A percentile compares a stretch with the other conserved stretches of the same genome.
These are phyloP conservation scores for Spergularia azorica DNA, from an alignment of 179 eudicot genomes.

Conservation along the genomic window DNA sequence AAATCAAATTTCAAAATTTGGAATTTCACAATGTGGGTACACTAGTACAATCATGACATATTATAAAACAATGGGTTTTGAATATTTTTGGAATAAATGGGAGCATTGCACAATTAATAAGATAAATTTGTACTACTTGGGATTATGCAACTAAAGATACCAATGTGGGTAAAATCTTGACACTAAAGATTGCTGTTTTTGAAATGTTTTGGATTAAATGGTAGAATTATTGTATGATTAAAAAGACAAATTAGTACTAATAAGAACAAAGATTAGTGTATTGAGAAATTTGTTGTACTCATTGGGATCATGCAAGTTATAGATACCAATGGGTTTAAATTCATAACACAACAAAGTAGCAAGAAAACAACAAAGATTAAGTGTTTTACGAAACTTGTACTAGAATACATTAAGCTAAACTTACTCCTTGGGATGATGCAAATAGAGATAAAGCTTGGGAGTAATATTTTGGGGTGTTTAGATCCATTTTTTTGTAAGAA, in stretches of 20 bases:
- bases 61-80: not conserved
- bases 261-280: not conserved
- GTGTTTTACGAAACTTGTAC: not conserved
- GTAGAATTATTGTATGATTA: too few species aligned
- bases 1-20: not conserved
- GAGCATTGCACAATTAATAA: too few species aligned
- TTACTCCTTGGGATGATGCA: slow-evolving; percentile 49
- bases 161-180: too few species aligned
- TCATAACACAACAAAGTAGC: too few species aligned
- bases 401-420: not conserved
- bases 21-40: not conserved
- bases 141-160: too few species aligned
- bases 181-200: too few species aligned
- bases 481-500: slow-evolving; percentile 41
- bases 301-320: slow-evolving; percentile 25
- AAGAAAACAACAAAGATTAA: slow-evolving; percentile 25
- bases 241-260: too few species aligned
- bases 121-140: too few species aligned
- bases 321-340: not conserved
- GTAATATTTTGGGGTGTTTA: slow-evolving; percentile 44
- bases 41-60: not conserved
- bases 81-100: not conserved
- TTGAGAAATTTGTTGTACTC: not conserved
- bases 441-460: slow-evolving; percentile 46
- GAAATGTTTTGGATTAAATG: too few species aligned